A percentile compares a stretch with the other conserved stretches of the same genome.
Conservation (phyloP, 176 grass and related monocot genomes). For the Aegilops sharonensis region DNA sequence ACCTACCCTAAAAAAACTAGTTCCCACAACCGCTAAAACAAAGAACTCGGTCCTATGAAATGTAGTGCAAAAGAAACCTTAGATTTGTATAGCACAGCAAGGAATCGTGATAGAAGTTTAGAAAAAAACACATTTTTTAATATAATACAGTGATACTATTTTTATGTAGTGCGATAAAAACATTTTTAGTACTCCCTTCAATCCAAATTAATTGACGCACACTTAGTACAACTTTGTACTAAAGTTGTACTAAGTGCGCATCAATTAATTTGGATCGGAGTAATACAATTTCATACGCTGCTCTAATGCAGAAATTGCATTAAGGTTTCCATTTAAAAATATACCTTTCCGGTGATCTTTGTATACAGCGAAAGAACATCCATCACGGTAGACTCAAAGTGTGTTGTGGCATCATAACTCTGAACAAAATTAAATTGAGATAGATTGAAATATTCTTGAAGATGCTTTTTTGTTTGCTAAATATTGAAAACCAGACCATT, state of each 20-base stretch:
- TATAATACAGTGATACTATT: not conserved
- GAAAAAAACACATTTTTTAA: not conserved
- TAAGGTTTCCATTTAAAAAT: not conserved
- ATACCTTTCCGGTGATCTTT: constrained; percentile 89
- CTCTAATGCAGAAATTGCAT: not conserved
- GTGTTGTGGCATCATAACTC: constrained; percentile 95
- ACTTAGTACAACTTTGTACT: too few relatives aligned
- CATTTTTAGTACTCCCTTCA: too few relatives aligned
- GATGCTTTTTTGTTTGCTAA: not conserved
- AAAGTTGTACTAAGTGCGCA: too few relatives aligned
- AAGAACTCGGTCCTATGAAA: too few relatives aligned
- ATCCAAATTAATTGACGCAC: too few relatives aligned
- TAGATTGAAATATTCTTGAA: not conserved
- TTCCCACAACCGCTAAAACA: too few relatives aligned
- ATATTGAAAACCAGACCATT: not conserved
- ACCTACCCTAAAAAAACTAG: too few relatives aligned
- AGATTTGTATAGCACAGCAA: too few relatives aligned
- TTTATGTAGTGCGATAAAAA: too few relatives aligned
- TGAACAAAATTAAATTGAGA: constrained; percentile 27
- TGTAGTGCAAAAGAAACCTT: too few relatives aligned
- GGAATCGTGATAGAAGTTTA: not conserved
- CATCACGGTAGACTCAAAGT: constrained; percentile 89
- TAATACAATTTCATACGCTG: not conserved
- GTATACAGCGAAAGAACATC: constrained; percentile 90
- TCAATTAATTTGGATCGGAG: too few relatives aligned